Evolutionary conservation across 1,284 basidiomycete genomes (phyloP).

Genomic region (Xerocomus amazonicus): DNA sequence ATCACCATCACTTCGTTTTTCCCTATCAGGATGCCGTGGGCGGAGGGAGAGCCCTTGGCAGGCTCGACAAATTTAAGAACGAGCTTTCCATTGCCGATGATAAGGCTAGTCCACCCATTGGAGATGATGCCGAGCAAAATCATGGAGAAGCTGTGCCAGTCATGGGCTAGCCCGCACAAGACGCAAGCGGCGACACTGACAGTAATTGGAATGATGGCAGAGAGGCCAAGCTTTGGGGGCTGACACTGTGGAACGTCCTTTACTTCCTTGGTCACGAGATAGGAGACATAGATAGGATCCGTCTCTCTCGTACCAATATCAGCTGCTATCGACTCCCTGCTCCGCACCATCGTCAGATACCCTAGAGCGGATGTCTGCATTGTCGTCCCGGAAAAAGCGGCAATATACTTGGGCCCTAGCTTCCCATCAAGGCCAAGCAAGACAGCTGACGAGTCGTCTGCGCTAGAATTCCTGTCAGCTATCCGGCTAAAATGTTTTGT

Average conservation of each 20-base stretch:
- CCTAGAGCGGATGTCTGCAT: too few relatives aligned
- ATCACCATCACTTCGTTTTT: slow-evolving; percentile 17
- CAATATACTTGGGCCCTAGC: too few relatives aligned
- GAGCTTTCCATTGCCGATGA: slow-evolving; percentile 22
- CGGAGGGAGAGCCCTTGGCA: slow-evolving; percentile 16
- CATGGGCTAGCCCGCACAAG: slow-evolving; percentile 17
- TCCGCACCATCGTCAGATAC: too few relatives aligned
- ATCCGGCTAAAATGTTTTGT: too few relatives aligned
- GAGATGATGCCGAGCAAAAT: slow-evolving; percentile 31
- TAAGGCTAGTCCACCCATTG: slow-evolving; percentile 26
- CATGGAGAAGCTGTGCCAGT: slow-evolving; percentile 28
- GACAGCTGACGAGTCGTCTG: too few relatives aligned
- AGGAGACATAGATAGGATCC: slow-evolving; percentile 10
- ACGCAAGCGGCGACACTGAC: slow-evolving; percentile 19
- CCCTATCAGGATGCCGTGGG: slow-evolving; percentile 23
- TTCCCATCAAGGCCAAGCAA: too few relatives aligned
- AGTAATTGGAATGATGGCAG: slow-evolving; percentile 20
- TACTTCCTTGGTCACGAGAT: slow-evolving; percentile 16
- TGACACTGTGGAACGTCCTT: not conserved
- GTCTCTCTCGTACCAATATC: too few relatives aligned
- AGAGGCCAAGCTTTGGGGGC: not conserved
- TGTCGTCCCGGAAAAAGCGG: too few relatives aligned
- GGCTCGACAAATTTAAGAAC: slow-evolving; percentile 21
- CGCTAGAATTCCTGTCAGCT: too few relatives aligned
- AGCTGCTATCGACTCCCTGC: too few relatives aligned